Percentiles rank a stretch among this genome's conserved stretches.
phyloP scores from a whole-genome alignment of 331 rosid species.

The Spiraea crenata region DNA sequence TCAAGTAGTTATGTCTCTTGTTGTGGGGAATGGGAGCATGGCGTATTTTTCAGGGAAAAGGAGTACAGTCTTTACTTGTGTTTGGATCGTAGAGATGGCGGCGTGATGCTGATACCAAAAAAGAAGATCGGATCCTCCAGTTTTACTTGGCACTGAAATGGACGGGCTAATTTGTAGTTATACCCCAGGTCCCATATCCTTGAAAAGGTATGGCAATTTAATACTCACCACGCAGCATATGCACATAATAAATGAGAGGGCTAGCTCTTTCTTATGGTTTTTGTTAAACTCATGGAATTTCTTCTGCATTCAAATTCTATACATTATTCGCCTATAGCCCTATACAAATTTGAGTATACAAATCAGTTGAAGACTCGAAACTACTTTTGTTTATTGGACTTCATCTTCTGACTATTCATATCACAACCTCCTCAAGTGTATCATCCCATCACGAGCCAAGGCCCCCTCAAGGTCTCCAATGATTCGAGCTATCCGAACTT shows the following conservation, averaged over 20 bases:
- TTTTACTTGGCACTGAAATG: too few relatives aligned
- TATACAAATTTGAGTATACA: slow-evolving; percentile 37
- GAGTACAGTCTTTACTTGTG: not conserved
- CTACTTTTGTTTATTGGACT: slow-evolving; percentile 10
- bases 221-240: too few relatives aligned
- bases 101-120: too few relatives aligned
- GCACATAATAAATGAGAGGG: too few relatives aligned
- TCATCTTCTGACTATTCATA: not conserved
- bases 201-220: too few relatives aligned
- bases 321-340: slow-evolving; percentile 24
- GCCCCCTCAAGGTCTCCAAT: slow-evolving; percentile 95
- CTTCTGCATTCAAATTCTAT: slow-evolving; percentile 23
- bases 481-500: slow-evolving; percentile 74
- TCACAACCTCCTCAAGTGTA: slow-evolving; percentile 55
- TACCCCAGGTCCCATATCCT: too few relatives aligned
- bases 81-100: not conserved
- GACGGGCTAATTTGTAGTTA: too few relatives aligned
- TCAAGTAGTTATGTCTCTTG: not conserved
- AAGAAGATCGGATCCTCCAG: too few relatives aligned
- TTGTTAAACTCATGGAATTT: slow-evolving; percentile 4
- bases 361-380: slow-evolving; percentile 20
- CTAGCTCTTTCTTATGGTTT: too few relatives aligned
- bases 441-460: slow-evolving; percentile 92
- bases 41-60: not conserved
- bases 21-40: slow-evolving; percentile 1